Base-by-base conservation (phyloP, 2,329 filamentous ascomycete genomes). In the Amphichorda felina region DNA sequence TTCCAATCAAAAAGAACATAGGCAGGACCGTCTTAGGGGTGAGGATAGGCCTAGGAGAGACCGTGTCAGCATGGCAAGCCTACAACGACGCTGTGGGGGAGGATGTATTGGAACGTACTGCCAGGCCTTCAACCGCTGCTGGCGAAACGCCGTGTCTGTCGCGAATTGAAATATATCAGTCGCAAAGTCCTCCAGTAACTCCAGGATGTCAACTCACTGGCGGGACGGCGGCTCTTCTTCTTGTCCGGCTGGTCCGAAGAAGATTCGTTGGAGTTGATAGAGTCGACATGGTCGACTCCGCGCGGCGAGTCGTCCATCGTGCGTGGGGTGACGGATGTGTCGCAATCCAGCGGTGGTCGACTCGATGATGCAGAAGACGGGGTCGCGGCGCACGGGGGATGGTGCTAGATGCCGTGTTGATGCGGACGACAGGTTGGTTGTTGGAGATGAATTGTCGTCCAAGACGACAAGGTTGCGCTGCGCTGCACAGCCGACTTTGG, bases 81-180 rank as follows among this genome's bases (percentile, higher is more conserved):
- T 18, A n/a, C 14, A 6, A 33, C 8, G 18, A 14, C 14, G 8
- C 8, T n/a, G 11, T 30, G 26, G 25, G 24, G n/a, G n/a, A n/a
- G n/a, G n/a, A n/a, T n/a, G n/a, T n/a, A n/a, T n/a, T n/a, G n/a
- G n/a, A n/a, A 74, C 86, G 61, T 69, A 93, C 82, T 98, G 91
- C 91, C 91, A 98, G 66, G 91, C 91, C 64, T 96, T 95, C 59
- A 98, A 64, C 55, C 91, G 79, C 62, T 98, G 91, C 57, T 98
- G 91, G 50, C 91, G 76, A 57, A 96, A 98, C 9, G 91, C 91
- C 40, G 89, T 96, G 64, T 96, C 86, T 94, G 52, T 41, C 26
- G 38, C 34, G 15, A 30, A n/a, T 16, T 11, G 19, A 17, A 24
- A 13, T 7, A 7, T n/a, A 25, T 34, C 36, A 33, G 30, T 34